phyloP scores from a whole-genome alignment of 352 stramenopile species.

The Phytophthora podocarpi region DNA sequence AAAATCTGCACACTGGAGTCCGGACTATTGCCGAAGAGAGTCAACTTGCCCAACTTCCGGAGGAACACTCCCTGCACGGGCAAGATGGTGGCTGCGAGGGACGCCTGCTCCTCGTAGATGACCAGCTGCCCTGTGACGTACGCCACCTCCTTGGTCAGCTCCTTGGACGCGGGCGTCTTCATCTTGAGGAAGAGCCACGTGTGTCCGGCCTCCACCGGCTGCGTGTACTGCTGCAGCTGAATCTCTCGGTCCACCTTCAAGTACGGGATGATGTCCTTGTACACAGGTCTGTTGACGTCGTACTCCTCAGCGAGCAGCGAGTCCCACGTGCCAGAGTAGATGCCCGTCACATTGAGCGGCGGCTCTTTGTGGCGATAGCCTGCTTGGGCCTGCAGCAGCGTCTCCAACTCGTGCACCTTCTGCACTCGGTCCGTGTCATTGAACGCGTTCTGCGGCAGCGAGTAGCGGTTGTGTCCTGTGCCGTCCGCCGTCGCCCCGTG shows the following conservation, averaged over 20 bases:
- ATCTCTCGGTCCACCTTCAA: slow-evolving; percentile 75
- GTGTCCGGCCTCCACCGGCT: slow-evolving; percentile 71
- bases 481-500: slow-evolving; percentile 12
- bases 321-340: slow-evolving; percentile 80
- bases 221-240: slow-evolving; percentile 77
- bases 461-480: slow-evolving; percentile 42
- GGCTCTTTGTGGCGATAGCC: slow-evolving; percentile 47
- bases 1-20: slow-evolving; percentile 81
- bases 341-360: slow-evolving; percentile 75
- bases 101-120: slow-evolving; percentile 84
- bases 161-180: slow-evolving; percentile 72
- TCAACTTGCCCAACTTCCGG: slow-evolving; percentile 69
- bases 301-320: slow-evolving; percentile 65
- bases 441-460: slow-evolving; percentile 46
- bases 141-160: slow-evolving; percentile 67
- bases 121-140: slow-evolving; percentile 85
- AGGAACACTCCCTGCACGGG: slow-evolving; percentile 87
- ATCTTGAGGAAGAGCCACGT: slow-evolving; percentile 86
- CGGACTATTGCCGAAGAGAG: slow-evolving; percentile 83
- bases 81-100: slow-evolving; percentile 77
- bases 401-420: slow-evolving; percentile 57
- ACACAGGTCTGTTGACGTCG: slow-evolving; percentile 56
- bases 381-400: slow-evolving; percentile 47
- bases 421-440: slow-evolving; percentile 69
- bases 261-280: slow-evolving; percentile 79